phyloP scores from a whole-genome alignment of 176 grass and related monocot species.

The Phoenix dactylifera region DNA sequence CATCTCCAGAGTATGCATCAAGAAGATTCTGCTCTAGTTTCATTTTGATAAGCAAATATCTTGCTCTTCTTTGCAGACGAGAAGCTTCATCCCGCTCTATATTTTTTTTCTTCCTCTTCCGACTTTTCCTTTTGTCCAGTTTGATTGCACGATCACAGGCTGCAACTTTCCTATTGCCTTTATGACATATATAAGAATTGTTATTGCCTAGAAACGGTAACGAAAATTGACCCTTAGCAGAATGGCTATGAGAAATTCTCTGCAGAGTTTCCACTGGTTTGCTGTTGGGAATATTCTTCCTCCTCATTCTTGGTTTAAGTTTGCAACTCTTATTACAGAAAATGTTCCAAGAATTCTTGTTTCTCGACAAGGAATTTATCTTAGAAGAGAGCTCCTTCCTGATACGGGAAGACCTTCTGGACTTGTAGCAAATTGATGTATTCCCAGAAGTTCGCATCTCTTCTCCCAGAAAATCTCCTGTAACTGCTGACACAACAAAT shows the following conservation, averaged over 20 bases:
- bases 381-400: slow-evolving; percentile 22
- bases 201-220: not conserved
- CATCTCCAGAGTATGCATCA: slow-evolving; percentile 91
- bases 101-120: slow-evolving; percentile 41
- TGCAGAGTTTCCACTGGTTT: slow-evolving; percentile 26
- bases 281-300: slow-evolving; percentile 25
- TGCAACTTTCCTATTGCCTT: slow-evolving; percentile 24
- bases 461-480: not conserved
- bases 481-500: not conserved
- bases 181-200: not conserved
- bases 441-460: slow-evolving; percentile 51
- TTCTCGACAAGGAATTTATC: slow-evolving; percentile 26
- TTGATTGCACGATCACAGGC: slow-evolving; percentile 29
- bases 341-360: slow-evolving; percentile 23
- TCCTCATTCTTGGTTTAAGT: slow-evolving; percentile 27
- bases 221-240: slow-evolving; percentile 10
- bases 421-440: slow-evolving; percentile 31
- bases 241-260: slow-evolving; percentile 31
- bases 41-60: slow-evolving; percentile 76
- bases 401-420: slow-evolving; percentile 26
- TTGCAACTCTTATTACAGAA: slow-evolving; percentile 11
- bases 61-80: slow-evolving; percentile 72
- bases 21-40: slow-evolving; percentile 84
- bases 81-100: slow-evolving; percentile 56
- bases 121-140: slow-evolving; percentile 25